These are phyloP conservation scores for Capsicum chinense DNA, from an alignment of 257 asterid genomes.

Conservation along the genomic window DNA sequence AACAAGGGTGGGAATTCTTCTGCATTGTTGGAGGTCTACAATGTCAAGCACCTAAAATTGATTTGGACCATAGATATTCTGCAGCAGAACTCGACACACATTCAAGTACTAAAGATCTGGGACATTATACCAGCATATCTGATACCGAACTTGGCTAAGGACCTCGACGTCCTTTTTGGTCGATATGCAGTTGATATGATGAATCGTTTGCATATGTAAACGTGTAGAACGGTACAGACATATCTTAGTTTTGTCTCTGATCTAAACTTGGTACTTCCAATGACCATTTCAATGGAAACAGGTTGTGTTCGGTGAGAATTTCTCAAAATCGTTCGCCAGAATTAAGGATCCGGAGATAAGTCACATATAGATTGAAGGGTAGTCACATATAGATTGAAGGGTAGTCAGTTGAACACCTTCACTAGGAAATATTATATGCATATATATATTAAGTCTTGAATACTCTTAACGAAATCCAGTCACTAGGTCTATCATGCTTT, in stretches of 20 bases:
- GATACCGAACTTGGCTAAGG: constrained; percentile 30
- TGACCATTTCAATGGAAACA: not conserved
- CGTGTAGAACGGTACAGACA: constrained; percentile 34
- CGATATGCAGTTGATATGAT: constrained; percentile 13
- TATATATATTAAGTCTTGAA: too few species aligned
- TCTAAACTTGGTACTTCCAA: constrained; percentile 32
- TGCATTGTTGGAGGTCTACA: constrained; percentile 42
- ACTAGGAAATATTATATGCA: too few species aligned
- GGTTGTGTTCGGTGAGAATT: constrained; percentile 48
- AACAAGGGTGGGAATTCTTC: constrained; percentile 29
- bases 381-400: too few species aligned
- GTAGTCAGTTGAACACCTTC: too few species aligned
- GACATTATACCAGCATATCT: constrained; percentile 40
- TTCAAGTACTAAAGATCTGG: constrained; percentile 58
- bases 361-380: too few species aligned
- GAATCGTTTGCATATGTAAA: constrained; percentile 29
- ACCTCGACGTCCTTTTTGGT: constrained; percentile 5
- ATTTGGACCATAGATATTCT: constrained; percentile 55
- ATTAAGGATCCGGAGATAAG: too few species aligned
- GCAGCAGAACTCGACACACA: constrained; percentile 29
- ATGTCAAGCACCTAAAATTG: constrained; percentile 42
- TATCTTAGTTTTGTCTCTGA: not conserved
- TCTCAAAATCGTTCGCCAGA: constrained; percentile 44
- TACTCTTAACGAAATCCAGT: too few species aligned
- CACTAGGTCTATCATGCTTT: too few species aligned